Conservation (phyloP, 2,329 filamentous ascomycete genomes). For the Penicillium sp. region DNA sequence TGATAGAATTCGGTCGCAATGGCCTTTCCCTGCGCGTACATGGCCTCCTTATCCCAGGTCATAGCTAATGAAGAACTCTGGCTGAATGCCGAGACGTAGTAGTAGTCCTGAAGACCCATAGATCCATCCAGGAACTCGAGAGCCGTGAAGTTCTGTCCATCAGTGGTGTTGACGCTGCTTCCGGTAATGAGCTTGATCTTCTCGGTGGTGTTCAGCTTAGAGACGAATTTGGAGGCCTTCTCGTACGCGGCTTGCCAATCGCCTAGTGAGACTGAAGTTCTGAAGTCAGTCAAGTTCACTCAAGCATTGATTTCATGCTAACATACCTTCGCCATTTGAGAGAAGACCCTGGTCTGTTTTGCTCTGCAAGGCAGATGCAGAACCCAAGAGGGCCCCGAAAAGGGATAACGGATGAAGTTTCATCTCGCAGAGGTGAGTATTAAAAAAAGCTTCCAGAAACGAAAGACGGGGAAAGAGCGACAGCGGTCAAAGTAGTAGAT, state of each 20-base stretch:
- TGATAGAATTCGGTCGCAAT: slow-evolving; percentile 24
- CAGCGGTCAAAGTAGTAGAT: not conserved
- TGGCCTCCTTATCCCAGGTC: slow-evolving; percentile 26
- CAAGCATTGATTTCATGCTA: no score
- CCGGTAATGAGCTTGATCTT: slow-evolving; percentile 34
- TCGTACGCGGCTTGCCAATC: slow-evolving; percentile 21
- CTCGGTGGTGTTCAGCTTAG: slow-evolving; percentile 23
- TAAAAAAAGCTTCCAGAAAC: not conserved
- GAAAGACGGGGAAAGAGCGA: not conserved
- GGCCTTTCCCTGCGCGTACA: slow-evolving; percentile 23
- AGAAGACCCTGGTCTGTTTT: not conserved
- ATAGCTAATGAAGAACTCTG: slow-evolving; percentile 22
- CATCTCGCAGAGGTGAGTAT: not conserved
- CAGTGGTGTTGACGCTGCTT: slow-evolving; percentile 27
- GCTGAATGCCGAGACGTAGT: slow-evolving; percentile 26
- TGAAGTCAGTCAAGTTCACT: not conserved
- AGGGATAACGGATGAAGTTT: not conserved
- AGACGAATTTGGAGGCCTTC: slow-evolving; percentile 22
- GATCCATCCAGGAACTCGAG: slow-evolving; percentile 25
- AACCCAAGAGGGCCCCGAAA: not conserved
- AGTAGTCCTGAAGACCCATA: slow-evolving; percentile 26
- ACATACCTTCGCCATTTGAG: not conserved
- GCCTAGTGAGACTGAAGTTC: slow-evolving; percentile 7
- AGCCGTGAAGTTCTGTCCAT: slow-evolving; percentile 26
- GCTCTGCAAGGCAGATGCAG: not conserved